Base-by-base conservation (phyloP, 1,284 basidiomycete genomes). In the Neonothopanus nambi region DNA sequence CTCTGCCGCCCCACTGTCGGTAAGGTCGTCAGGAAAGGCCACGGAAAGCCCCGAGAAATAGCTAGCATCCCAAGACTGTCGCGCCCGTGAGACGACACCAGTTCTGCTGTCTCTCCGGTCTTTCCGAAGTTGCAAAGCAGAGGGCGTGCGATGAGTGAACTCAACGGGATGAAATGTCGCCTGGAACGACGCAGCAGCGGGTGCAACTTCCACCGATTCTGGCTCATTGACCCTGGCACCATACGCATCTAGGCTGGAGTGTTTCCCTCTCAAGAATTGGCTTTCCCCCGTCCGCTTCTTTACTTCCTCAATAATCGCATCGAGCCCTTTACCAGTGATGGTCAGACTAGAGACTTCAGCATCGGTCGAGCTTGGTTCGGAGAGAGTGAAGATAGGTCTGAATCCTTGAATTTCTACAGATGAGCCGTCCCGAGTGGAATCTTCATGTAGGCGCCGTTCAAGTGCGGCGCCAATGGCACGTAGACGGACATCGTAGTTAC, bases 251-350 rank as follows among this genome's bases (percentile, higher is more conserved):
- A 45, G 18, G 24, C 18, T 28, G 15, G 43, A 45, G n/a, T 17
- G 24, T 45, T 45, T 13, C 11, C 26, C 24, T n/a, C 13, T 15
- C 15, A 45, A 24, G n/a, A 30, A 51, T 36, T 42, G 40, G 28
- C 21, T 21, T 9, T 41, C 7, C 21, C 39, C 40, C 9, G 28
- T 40, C 15, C 49, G 49, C 15, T 42, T 21, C 18, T 33, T 51
- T 26, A 36, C 21, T 15, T 43, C 23, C 28, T 51, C 41, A n/a
- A 51, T 40, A 8, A 51, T 23, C 11, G 39, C n/a, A 12, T 51
- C 48, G 2, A 51, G 48, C 9, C 21, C 42, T 42, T 35, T 51
- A 3, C 38, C 30, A 9, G 49, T 51, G 8, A 51, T 51, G 2
- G 26, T 21, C 17, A 42, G 18, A 24, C 15, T 23, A 33, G 17